Evolutionary conservation across 805 yeast species (phyloP), one percentile per base, ranked within the genome.

Genomic region (Lachancea fermentati): DNA sequence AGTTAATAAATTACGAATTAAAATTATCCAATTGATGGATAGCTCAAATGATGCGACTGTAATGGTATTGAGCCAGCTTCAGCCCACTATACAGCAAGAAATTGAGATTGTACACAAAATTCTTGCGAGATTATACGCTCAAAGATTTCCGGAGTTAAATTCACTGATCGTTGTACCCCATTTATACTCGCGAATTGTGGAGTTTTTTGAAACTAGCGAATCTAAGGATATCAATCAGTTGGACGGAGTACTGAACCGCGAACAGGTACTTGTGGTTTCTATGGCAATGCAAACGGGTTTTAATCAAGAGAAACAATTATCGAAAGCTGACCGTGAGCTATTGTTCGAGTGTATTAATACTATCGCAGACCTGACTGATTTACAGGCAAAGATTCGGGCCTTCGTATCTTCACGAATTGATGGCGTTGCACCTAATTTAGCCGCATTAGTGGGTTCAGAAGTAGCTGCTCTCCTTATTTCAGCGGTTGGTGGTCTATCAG

Each of bases 361-460:
- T 2, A 54, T 84, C 1, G 38, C 72, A 3, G 62, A 66, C 6
- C 63, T 86, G 9, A 66, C 71, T 32, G 60, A 57, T 0, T 62
- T 75, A 1, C 66, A 73, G 41, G 44, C 44, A 2, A 58, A 61
- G 28, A 68, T 87, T 6, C 69, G 78, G 1, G 42, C 55, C 1
- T 82, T 72, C 50, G 76, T 87, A 12, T 66, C 89, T 0, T 56
- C 69, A 1, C 73, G 78, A 49, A 68, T 85, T 16, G 63, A 72
- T 2, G 55, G 60, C 2, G 72, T 79, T 49, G 94, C 96, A 0
- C 98, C 97, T 2, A 91, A 93, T 57, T 62, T 85, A 1, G 69
- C 85, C 2, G 76, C 76, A 0, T 65, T 93, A 5, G 68, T 91
- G 2, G 94, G 95, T 0, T 67, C 94, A 0, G 65, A 73, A 4